Percentiles rank a stretch among this genome's conserved stretches.
These are phyloP conservation scores for Gossypium lobatum DNA, from an alignment of 441 rosid genomes.

Conservation along the genomic window DNA sequence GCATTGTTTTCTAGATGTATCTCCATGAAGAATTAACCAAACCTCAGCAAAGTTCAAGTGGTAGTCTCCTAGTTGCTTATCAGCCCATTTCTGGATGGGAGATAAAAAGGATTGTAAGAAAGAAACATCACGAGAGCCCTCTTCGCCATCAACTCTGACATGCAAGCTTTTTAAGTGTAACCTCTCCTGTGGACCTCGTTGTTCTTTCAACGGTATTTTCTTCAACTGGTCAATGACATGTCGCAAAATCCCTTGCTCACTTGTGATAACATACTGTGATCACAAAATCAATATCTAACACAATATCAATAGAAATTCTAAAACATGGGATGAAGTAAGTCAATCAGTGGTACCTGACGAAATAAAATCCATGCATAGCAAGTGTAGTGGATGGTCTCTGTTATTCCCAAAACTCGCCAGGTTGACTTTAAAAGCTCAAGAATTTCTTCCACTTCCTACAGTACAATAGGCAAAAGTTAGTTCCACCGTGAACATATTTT, in stretches of 20 bases:
- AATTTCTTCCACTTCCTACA: conserved; percentile 95
- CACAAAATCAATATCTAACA: conserved; percentile 20
- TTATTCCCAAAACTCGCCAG: conserved; percentile 94
- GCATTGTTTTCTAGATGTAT: neutral
- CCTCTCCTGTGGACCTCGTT: conserved; percentile 97
- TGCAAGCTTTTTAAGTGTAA: conserved; percentile 77
- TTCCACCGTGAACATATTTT: conserved; percentile 16
- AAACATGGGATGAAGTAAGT: conserved; percentile 9
- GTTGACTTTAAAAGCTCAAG: conserved; percentile 95
- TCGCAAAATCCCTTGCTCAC: conserved; percentile 73
- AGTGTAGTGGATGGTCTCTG: conserved; percentile 92
- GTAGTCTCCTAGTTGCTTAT: conserved; percentile 85
- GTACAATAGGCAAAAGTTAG: conserved; percentile 14
- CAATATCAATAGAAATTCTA: conserved; percentile 5
- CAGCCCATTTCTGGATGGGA: conserved; percentile 91
- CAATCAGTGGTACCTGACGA: conserved; percentile 70
- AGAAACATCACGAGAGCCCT: conserved; percentile 40
- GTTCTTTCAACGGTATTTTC: conserved; percentile 83
- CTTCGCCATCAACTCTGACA: conserved; percentile 67
- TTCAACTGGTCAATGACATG: conserved; percentile 89
- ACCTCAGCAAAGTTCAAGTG: conserved; percentile 93
- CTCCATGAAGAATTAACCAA: conserved; percentile 21
- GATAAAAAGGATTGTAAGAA: conserved; percentile 83
- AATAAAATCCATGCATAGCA: conserved; percentile 89
- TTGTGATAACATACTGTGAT: conserved; percentile 79